phyloP scores from a whole-genome alignment of 2,329 filamentous ascomycete genomes.

The Fusarium verticillioides region DNA sequence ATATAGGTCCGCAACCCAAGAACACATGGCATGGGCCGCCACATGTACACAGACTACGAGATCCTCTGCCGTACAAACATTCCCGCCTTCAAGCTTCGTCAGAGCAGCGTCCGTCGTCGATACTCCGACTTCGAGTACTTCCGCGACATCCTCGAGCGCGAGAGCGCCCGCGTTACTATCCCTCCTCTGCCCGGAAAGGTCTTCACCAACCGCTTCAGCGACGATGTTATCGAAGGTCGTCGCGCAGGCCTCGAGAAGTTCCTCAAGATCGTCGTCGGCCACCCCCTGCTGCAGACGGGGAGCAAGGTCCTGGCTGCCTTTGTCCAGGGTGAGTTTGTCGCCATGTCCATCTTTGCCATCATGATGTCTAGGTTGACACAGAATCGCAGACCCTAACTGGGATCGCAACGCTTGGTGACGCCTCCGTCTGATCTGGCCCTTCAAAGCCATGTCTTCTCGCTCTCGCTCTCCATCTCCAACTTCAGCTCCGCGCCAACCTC shows the following conservation, averaged over 20 bases:
- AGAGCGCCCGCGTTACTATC: conserved; percentile 93
- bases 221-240: conserved; percentile 96
- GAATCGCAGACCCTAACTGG: conserved; percentile 79
- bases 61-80: conserved; percentile 99
- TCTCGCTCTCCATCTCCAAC: conserved; percentile 28
- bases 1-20: conserved; percentile 88
- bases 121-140: conserved; percentile 99
- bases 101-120: conserved; percentile 86
- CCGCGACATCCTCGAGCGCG: conserved; percentile 95
- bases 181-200: conserved; percentile 96
- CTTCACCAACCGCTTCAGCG: conserved; percentile 96
- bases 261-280: conserved; percentile 95
- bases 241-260: conserved; percentile 94
- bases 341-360: conserved; percentile 8
- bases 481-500: conserved; percentile 28
- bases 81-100: conserved; percentile 95
- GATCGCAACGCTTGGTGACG: conserved; percentile 87
- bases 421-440: conserved; percentile 38
- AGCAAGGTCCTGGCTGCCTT: conserved; percentile 97
- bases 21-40: conserved; percentile 92
- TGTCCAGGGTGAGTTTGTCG: conserved; percentile 79
- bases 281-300: conserved; percentile 95
- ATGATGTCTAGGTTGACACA: conserved; percentile 10
- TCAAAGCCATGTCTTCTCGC: conserved; percentile 27
- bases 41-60: conserved; percentile 99